A percentile compares a stretch with the other conserved stretches of the same genome.
Evolutionary conservation across 2,329 filamentous ascomycete species (phyloP).

Genomic region (Rhinocladiella mackenziei): DNA sequence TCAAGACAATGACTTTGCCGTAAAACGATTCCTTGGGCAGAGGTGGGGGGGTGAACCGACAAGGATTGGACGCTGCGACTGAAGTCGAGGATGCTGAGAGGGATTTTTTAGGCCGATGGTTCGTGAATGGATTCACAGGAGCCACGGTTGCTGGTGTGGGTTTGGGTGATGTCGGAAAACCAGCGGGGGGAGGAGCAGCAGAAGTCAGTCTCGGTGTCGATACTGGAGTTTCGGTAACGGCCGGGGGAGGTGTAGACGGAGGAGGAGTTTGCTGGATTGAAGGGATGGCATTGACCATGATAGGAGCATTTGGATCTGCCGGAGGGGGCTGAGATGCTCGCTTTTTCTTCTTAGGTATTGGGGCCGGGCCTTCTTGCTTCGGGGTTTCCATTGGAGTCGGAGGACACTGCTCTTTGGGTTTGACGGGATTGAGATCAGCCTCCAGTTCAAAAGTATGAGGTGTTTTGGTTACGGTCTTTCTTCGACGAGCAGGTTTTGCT

Average conservation of each 20-base stretch:
- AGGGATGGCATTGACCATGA: slow-evolving; percentile 13
- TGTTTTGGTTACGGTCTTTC: slow-evolving; percentile 24
- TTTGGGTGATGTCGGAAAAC: slow-evolving; percentile 13
- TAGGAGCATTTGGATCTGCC: slow-evolving; percentile 3
- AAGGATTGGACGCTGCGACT: slow-evolving; percentile 16
- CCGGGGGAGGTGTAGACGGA: background rate
- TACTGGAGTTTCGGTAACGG: background rate
- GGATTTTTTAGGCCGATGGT: slow-evolving; percentile 20
- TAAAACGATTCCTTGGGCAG: slow-evolving; percentile 22
- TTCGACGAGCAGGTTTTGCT: slow-evolving; percentile 18
- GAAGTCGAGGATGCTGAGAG: slow-evolving; percentile 15
- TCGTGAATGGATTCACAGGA: slow-evolving; percentile 18
- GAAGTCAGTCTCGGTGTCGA: slow-evolving; percentile 1
- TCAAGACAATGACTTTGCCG: slow-evolving; percentile 26
- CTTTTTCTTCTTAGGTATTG: slow-evolving; percentile 23
- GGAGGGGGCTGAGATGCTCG: slow-evolving; percentile 16
- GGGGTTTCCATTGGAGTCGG: slow-evolving; percentile 3
- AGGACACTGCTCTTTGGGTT: slow-evolving; percentile 16
- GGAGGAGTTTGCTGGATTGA: slow-evolving; percentile 9
- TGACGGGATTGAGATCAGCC: slow-evolving; percentile 17
- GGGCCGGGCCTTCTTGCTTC: slow-evolving; percentile 11
- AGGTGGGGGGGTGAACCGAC: slow-evolving; percentile 22
- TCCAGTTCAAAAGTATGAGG: slow-evolving; percentile 25
- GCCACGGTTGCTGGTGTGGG: slow-evolving; percentile 1
- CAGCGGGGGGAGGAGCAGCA: background rate